These are phyloP conservation scores for Colletotrichum cuscutae DNA, from an alignment of 2,329 filamentous ascomycete species.

Conservation along the genomic window DNA sequence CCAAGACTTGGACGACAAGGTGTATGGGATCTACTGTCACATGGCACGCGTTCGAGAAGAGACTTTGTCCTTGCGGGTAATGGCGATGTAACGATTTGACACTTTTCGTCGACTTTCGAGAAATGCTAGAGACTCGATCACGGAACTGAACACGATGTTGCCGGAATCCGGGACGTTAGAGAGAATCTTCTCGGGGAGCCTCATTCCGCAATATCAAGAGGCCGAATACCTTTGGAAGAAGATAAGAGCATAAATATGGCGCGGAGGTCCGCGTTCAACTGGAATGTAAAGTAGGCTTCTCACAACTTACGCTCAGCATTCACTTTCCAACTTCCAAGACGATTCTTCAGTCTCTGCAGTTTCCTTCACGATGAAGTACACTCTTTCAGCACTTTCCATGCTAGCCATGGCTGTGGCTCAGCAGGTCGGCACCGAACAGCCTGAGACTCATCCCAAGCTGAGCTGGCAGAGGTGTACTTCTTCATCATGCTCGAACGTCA, in stretches of 20 bases:
- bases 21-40: background rate
- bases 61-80: background rate
- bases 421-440: slow-evolving; percentile 39
- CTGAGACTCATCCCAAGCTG: slow-evolving; percentile 40
- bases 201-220: slow-evolving; percentile 12
- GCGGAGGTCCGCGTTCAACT: background rate
- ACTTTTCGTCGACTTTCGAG: background rate
- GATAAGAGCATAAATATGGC: slow-evolving; percentile 16
- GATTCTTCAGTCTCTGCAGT: background rate
- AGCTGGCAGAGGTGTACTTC: slow-evolving; percentile 41
- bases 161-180: background rate
- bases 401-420: slow-evolving; percentile 38
- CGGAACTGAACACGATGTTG: slow-evolving; percentile 7
- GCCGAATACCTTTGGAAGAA: background rate
- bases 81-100: background rate
- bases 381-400: slow-evolving; percentile 35
- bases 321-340: background rate
- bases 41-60: background rate
- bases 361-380: slow-evolving; percentile 31
- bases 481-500: slow-evolving; percentile 49
- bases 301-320: background rate
- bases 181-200: slow-evolving; percentile 10
- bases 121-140: background rate
- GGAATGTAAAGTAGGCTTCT: background rate
- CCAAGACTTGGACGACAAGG: background rate